Base-by-base conservation (phyloP, 768 basidiomycete genomes). In the Phylloporus sp. region DNA sequence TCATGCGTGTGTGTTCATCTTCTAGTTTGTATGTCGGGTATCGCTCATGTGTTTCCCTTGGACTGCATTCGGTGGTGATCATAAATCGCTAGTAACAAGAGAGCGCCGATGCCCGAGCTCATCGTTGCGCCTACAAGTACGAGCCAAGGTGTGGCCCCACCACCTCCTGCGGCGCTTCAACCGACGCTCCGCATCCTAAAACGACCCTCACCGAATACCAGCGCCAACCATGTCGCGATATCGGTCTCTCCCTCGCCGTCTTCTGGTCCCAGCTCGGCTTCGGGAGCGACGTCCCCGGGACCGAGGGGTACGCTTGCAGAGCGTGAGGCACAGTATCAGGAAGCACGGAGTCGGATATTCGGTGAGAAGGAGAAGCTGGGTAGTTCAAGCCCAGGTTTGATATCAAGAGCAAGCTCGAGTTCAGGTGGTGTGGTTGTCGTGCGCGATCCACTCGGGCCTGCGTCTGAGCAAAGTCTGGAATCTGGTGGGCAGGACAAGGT, bases 311-410 rank as follows among this genome's bases (percentile, higher is more conserved):
- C 72, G 9, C 70, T 86, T 4, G 77, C 81, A 29, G 84, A 87
- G 49, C 79, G 87, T 36, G 87, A 88, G 63, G 84, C 80, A 16
- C 77, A 82, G 48, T 91, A 91, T 64, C 78, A 84, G 50, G 85
- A 81, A 18, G 87, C 88, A 3, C 72, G 88, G 24, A 80, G 84
- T 49, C 76, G 88, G 20, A 90, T 91, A 47, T 91, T 90, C 54
- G 81, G 82, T 4, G 58, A 57, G 16, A 54, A 60, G 24, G 54
- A 56, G 4, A 60, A 44, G 38, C 7, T 6, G 22, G 29, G 47
- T 20, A 31, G 46, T 24, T 24, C 7, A n/a, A 28, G 51, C 10
- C 34, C 40, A 27, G 40, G 31, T n/a, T 34, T 42, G 35, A 18
- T 35, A 20, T 54, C 39, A 20, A 52, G 42, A 26, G 22, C 49